These are phyloP conservation scores for Fallopia convolvulus DNA, from an alignment of 148 eudicot species.

Conservation along the genomic window DNA sequence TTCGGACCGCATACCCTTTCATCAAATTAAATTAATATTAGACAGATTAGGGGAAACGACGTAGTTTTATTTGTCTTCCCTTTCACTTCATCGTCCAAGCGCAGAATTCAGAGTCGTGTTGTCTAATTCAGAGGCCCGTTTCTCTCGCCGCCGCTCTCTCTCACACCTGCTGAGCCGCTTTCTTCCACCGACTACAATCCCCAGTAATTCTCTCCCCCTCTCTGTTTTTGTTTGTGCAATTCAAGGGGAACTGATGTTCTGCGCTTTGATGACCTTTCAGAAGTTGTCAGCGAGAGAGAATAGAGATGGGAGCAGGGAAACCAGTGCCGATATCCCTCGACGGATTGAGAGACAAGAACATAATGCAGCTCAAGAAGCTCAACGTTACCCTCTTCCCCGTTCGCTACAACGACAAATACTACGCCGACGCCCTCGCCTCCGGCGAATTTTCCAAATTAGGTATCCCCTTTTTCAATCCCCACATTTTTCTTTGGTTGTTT, in stretches of 20 bases:
- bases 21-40: too few relatives aligned
- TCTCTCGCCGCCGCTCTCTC: too few relatives aligned
- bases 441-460: constrained; percentile 85
- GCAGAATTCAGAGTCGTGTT: too few relatives aligned
- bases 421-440: constrained; percentile 73
- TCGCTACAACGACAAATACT: constrained; percentile 83
- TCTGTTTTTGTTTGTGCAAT: neutral
- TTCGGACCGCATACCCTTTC: too few relatives aligned
- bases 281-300: neutral
- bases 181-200: too few relatives aligned
- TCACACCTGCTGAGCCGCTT: too few relatives aligned
- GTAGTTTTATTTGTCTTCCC: too few relatives aligned
- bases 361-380: constrained; percentile 84
- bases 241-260: neutral
- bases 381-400: constrained; percentile 88
- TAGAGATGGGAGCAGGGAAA: constrained; percentile 41
- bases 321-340: constrained; percentile 62
- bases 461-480: constrained; percentile 11
- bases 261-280: neutral
- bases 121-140: too few relatives aligned
- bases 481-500: neutral
- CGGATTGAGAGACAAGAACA: constrained; percentile 73
- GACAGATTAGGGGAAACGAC: too few relatives aligned
- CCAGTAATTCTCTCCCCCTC: too few relatives aligned
- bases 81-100: too few relatives aligned